phyloP scores from a whole-genome alignment of 306 rosid genomes.

The Castanospermum australe region DNA sequence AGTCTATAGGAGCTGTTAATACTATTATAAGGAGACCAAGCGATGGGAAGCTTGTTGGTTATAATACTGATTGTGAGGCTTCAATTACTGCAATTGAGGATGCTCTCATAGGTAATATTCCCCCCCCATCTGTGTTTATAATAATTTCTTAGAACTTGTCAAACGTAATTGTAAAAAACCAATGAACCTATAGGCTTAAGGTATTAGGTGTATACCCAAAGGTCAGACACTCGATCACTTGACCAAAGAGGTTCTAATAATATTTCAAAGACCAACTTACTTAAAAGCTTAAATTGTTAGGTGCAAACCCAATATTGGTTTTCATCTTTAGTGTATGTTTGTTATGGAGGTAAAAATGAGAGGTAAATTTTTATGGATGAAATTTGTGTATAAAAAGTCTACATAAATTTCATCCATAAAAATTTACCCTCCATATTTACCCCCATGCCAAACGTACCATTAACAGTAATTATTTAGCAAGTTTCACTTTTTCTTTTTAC shows the following conservation, averaged over 20 bases:
- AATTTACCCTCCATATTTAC: no score
- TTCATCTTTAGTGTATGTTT: no score
- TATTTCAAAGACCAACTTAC: background rate
- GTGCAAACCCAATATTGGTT: background rate
- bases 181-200: background rate
- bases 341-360: no score
- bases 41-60: constrained; percentile 49
- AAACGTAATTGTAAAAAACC: background rate
- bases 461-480: background rate
- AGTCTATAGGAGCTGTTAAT: constrained; percentile 51
- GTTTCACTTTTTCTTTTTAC: background rate
- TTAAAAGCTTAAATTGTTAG: background rate
- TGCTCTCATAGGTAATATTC: constrained; percentile 37
- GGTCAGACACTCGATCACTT: background rate
- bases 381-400: no score
- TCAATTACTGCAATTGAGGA: constrained; percentile 56
- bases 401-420: no score
- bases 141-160: background rate
- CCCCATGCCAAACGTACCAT: no score
- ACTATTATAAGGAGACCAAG: constrained; percentile 45
- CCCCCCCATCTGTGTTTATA: background rate
- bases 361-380: no score
- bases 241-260: background rate
- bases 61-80: constrained; percentile 53
- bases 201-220: background rate